These are phyloP conservation scores for Coleophoma crateriformis DNA, from an alignment of 2,329 filamentous ascomycete species.

Conservation along the genomic window DNA sequence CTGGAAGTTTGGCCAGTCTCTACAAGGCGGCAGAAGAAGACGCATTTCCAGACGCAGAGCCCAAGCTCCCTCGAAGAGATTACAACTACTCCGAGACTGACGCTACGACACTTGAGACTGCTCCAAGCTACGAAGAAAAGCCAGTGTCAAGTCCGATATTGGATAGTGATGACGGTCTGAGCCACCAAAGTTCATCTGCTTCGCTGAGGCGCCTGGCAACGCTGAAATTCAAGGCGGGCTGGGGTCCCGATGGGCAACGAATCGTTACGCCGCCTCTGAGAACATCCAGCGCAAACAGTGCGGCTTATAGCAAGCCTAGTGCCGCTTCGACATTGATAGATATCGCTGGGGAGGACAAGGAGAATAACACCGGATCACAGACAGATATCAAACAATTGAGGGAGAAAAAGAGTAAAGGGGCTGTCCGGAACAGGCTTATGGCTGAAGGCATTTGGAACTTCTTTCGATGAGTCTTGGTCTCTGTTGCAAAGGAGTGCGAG, in stretches of 20 bases:
- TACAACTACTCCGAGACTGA: constrained; percentile 6
- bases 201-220: constrained; percentile 18
- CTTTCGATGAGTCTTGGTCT: constrained; percentile 17
- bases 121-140: background rate
- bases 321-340: constrained; percentile 9
- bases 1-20: constrained; percentile 30
- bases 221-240: constrained; percentile 18
- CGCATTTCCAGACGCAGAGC: background rate
- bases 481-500: no score
- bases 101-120: constrained; percentile 7
- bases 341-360: constrained; percentile 14
- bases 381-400: constrained; percentile 6
- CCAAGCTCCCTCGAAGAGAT: constrained; percentile 8
- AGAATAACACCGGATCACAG: constrained; percentile 10
- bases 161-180: constrained; percentile 11
- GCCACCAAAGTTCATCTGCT: constrained; percentile 11
- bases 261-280: constrained; percentile 19
- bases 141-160: constrained; percentile 4
- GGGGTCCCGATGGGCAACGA: constrained; percentile 19
- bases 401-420: constrained; percentile 13
- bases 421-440: constrained; percentile 16
- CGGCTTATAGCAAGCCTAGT: constrained; percentile 8
- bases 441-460: constrained; percentile 21
- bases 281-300: constrained; percentile 21
- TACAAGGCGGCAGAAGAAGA: constrained; percentile 19